phyloP scores from a whole-genome alignment of 2,329 filamentous ascomycete genomes.

The Hyphodiscus sp. region DNA sequence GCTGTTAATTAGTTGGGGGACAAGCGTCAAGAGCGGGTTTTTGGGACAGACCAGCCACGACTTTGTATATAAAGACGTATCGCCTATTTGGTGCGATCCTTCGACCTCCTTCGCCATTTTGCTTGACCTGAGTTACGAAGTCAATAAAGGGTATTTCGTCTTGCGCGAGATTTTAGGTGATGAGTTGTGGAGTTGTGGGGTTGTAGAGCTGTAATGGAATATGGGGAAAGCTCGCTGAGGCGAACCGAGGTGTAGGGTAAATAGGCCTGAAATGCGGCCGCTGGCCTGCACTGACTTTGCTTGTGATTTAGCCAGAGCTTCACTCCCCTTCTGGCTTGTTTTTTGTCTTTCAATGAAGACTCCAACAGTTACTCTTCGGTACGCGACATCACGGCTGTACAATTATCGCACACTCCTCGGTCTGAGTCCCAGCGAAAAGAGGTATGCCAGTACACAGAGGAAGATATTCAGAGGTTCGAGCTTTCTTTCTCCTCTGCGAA shows the following conservation, averaged over 20 bases:
- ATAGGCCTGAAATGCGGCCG: conserved; percentile 4
- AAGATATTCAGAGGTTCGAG: neutral
- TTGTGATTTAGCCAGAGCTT: neutral
- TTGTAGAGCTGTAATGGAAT: neutral
- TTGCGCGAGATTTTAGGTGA: neutral
- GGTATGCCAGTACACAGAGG: neutral
- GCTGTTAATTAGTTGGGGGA: conserved; percentile 1
- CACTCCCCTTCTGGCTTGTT: neutral
- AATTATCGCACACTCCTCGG: neutral
- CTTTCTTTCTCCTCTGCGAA: neutral
- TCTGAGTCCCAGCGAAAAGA: neutral
- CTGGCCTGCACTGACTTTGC: neutral
- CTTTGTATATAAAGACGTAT: conserved; percentile 28
- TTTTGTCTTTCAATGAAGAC: neutral
- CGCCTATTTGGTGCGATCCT: conserved; percentile 26
- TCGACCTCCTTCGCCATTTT: conserved; percentile 28
- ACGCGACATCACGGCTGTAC: neutral
- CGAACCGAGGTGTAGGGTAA: neutral
- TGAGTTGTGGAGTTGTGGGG: neutral
- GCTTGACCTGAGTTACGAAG: neutral
- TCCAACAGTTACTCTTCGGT: neutral
- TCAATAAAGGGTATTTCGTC: neutral
- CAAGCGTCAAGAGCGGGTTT: neutral
- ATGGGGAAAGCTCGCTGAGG: neutral
- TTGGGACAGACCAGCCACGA: conserved; percentile 26